Evolutionary conservation across 257 asterid genomes (phyloP).

Genomic region (Solanum piurae): DNA sequence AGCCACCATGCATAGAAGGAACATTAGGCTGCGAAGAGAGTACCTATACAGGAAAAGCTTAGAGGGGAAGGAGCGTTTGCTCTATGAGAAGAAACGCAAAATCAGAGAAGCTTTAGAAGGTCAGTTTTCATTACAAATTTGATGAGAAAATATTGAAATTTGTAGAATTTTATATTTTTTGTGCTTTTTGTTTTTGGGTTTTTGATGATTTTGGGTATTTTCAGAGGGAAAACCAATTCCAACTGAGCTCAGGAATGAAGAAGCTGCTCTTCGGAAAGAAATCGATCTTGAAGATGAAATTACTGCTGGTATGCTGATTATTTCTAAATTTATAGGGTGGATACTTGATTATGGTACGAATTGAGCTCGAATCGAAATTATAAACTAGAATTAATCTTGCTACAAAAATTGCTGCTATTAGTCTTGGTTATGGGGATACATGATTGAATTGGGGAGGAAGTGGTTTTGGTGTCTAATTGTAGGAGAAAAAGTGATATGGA

Average conservation of each 20-base stretch:
- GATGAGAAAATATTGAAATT: too few relatives aligned
- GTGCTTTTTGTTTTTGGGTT: not conserved
- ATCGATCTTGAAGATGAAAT: constrained; percentile 89
- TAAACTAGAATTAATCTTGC: not conserved
- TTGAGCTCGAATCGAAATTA: not conserved
- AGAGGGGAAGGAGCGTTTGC: constrained; percentile 80
- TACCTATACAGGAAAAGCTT: constrained; percentile 81
- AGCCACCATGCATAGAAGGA: constrained; percentile 67
- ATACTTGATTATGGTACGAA: not conserved
- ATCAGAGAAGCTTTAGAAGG: constrained; percentile 78
- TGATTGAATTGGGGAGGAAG: not conserved
- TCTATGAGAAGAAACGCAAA: constrained; percentile 82
- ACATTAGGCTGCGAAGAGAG: constrained; percentile 67
- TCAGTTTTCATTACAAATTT: not conserved
- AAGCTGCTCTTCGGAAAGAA: constrained; percentile 83
- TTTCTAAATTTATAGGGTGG: not conserved
- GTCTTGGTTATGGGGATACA: not conserved
- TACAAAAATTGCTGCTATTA: not conserved
- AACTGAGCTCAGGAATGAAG: constrained; percentile 92
- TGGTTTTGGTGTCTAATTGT: not conserved
- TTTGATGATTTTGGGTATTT: not conserved
- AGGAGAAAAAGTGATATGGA: not conserved
- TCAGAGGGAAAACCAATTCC: constrained; percentile 96
- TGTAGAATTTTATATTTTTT: not conserved
- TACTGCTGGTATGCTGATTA: constrained; percentile 45